Evolutionary conservation across 176 grass and related monocot genomes (phyloP).

Genomic region (Musa troglodytarum): DNA sequence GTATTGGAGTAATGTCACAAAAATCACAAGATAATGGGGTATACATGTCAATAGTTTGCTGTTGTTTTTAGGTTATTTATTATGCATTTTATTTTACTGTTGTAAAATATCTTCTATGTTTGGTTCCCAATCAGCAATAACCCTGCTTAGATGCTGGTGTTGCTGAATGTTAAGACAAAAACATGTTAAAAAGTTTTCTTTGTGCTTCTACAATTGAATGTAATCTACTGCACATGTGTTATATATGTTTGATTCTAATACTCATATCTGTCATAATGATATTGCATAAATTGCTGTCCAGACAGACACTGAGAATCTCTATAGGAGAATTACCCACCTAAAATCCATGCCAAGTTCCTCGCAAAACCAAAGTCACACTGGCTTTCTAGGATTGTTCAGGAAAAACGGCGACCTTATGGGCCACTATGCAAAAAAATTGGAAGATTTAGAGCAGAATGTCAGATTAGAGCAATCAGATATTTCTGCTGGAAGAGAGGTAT

Average conservation of each 20-base stretch:
- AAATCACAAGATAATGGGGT: not conserved
- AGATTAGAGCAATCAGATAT: slow-evolving; percentile 68
- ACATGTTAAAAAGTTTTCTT: not conserved
- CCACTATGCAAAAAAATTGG: slow-evolving; percentile 60
- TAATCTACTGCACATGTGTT: not conserved
- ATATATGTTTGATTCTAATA: not conserved
- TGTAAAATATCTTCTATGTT: not conserved
- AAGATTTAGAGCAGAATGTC: slow-evolving; percentile 81
- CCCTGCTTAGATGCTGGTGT: not conserved
- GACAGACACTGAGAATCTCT: slow-evolving; percentile 73
- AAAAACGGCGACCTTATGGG: slow-evolving; percentile 37
- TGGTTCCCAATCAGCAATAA: not conserved
- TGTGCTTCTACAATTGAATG: not conserved
- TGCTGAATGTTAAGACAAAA: not conserved
- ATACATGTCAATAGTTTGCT: not conserved
- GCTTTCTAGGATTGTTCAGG: slow-evolving; percentile 57
- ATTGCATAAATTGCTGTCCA: slow-evolving; percentile 35
- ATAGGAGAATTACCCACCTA: slow-evolving; percentile 51
- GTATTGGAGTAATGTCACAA: not conserved
- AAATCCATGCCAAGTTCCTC: slow-evolving; percentile 34
- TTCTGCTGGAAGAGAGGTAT: slow-evolving; percentile 52
- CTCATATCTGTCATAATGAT: not conserved
- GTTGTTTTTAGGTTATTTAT: not conserved
- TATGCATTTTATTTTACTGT: not conserved
- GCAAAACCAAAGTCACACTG: slow-evolving; percentile 16